Evolutionary conservation across 1,139 yeast species (phyloP), one percentile per base, ranked within the genome.

Genomic region (Kodamaea suecica): DNA sequence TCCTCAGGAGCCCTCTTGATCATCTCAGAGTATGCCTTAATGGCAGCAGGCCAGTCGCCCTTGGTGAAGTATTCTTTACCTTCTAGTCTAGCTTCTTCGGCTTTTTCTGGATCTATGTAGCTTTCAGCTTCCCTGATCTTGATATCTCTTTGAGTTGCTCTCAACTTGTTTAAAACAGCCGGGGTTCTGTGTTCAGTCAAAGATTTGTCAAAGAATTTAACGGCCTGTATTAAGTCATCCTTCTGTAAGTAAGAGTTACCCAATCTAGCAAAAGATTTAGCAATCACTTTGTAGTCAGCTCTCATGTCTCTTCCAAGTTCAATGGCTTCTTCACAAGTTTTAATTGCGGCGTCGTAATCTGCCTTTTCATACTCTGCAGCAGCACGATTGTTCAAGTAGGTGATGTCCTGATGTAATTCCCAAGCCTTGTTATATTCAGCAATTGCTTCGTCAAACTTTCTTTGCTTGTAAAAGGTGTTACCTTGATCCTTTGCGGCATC

Each of bases 301-400:
- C 95, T 84, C 59, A 76, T 57, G 47, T 84, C 94, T 65, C 96
- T 79, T 45, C 96, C 97, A 57, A 84, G 78, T 32, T 86, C 96
- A 43, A 92, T 75, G 12, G 98, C 97, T 39, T 68, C 66, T 48
- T 78, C 67, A 62, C 97, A 84, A 4, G 97, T 86, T 39, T 72
- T 64, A 46, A 92, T 84, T 26, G 96, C 90, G 11, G 80, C 65
- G 39, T 87, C 95, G 52, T 77, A 86, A 53, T 88, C 97, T 40
- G 95, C 96, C 62, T 90, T 88, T 65, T 94, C 99, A 53, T 66
- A 92, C 62, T 92, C 96, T 19, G 98, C 98, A 37, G 99, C 98
- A 24, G 98, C 94, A 55, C 95, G 80, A 72, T 94, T 94, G 70
- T 92, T 94, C 57, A 94, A 73, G 61, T 84, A 94, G 1, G 98